Base-by-base conservation (phyloP, 352 stramenopile genomes). In the Globisporangium paddicum region DNA sequence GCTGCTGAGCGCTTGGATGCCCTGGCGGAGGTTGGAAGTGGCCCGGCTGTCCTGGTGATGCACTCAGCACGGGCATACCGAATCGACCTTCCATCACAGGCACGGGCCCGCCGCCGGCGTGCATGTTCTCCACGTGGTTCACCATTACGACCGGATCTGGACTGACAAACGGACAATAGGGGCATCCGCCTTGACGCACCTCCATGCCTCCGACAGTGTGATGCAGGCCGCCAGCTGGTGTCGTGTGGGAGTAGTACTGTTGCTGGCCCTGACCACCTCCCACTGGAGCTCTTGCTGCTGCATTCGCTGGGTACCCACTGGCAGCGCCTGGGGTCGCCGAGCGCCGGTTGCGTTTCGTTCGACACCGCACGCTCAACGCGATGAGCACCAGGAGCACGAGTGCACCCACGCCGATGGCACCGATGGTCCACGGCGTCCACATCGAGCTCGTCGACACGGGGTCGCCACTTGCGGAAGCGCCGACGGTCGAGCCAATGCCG, bases 371-470 rank as follows among this genome's bases (percentile, higher is more conserved):
- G 10, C 62, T 66, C 0, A 59, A 49, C 2, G 72, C 58, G 42
- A 87, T 70, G 2, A 87, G 7, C 34, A 87, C 28, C n/a, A 87
- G 56, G 26, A 90, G 44, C 28, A 88, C 37, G 16, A 93, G 58
- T 11, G 71, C 77, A 14, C 69, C 76, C 18, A 64, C 67, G 4
- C 61, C 72, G 23, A 87, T 73, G 18, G 64, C 71, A 6, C 61
- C 80, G 28, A 89, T 71, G 19, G 63, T 81, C 77, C 75, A 90
- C 34, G 71, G 60, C 30, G 69, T 76, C 83, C 83, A 90, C 35
- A 87, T 77, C 34, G 63, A 71, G 10, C 55, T 49, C 49, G 16
- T 63, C 18, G 61, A 44, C 10, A 64, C 26, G 21, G 21, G 25
- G 10, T 25, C 0, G 23, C 55, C 40, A n/a, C 21, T 50, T 18